phyloP scores from a whole-genome alignment of 768 basidiomycete species.

The Xerocomellus intermedius region DNA sequence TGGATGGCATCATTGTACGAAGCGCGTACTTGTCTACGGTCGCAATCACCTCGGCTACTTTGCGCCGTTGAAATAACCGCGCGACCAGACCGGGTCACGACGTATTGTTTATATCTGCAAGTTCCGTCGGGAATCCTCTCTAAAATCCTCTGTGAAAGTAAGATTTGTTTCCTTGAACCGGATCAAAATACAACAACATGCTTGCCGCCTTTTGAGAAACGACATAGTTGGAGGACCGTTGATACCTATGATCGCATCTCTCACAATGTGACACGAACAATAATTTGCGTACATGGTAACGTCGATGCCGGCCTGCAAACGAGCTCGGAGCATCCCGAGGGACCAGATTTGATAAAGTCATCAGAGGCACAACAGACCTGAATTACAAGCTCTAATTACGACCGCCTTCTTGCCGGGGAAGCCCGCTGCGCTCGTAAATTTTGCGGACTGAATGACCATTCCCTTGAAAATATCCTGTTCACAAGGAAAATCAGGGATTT shows the following conservation, averaged over 20 bases:
- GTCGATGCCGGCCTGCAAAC: constrained; percentile 21
- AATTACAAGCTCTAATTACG: constrained; percentile 57
- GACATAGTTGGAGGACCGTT: constrained; percentile 1
- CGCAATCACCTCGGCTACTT: not conserved
- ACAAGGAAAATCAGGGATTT: not conserved
- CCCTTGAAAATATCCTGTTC: constrained; percentile 48
- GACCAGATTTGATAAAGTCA: not conserved
- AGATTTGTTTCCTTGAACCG: not conserved
- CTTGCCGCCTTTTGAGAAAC: not conserved
- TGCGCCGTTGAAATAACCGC: constrained; percentile 4
- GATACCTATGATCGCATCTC: not conserved
- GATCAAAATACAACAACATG: not conserved
- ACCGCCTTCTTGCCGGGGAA: constrained; percentile 59
- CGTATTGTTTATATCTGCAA: constrained; percentile 1
- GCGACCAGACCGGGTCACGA: constrained; percentile 4
- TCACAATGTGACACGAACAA: not conserved
- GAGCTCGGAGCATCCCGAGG: not conserved
- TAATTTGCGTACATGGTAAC: constrained; percentile 9
- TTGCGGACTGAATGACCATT: constrained; percentile 43
- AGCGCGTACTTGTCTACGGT: not conserved
- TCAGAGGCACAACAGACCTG: constrained; percentile 31
- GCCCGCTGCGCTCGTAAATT: constrained; percentile 44
- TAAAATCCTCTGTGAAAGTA: not conserved
- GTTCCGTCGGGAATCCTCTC: constrained; percentile 5
- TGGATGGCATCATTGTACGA: not conserved